phyloP scores from a whole-genome alignment of 768 basidiomycete species.

The Suillus alpinus region DNA sequence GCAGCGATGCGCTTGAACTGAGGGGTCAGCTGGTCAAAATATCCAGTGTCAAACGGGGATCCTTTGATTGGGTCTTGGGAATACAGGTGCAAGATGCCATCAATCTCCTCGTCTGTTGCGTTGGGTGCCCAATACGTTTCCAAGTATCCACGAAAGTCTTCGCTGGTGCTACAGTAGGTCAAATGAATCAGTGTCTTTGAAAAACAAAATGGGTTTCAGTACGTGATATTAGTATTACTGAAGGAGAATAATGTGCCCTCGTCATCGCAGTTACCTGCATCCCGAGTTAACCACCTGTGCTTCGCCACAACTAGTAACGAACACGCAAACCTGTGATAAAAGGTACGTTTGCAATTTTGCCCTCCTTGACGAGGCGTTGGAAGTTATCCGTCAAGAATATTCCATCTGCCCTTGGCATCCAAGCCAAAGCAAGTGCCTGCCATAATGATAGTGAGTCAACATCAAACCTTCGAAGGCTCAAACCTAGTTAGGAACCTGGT shows the following conservation, averaged over 20 bases:
- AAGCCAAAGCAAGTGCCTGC: not conserved
- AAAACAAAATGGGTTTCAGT: not conserved
- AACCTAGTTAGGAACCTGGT: conserved; percentile 29
- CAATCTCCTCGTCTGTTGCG: not conserved
- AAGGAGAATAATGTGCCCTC: not conserved
- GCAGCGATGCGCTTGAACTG: conserved; percentile 39
- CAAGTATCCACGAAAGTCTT: not conserved
- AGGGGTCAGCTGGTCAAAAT: conserved; percentile 20
- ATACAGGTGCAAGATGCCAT: not conserved
- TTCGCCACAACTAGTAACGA: not conserved
- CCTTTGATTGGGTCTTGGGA: conserved; percentile 1
- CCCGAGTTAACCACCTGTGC: not conserved
- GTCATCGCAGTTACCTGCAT: not conserved
- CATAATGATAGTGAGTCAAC: not conserved
- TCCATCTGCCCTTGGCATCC: not conserved
- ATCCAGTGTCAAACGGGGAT: conserved; percentile 26
- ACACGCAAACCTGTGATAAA: not conserved
- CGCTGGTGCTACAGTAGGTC: not conserved
- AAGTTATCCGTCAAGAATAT: not conserved
- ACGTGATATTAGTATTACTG: not conserved
- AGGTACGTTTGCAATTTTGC: not conserved
- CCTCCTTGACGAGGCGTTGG: not conserved
- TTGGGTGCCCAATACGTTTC: not conserved
- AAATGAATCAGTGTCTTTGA: not conserved
- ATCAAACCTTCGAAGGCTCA: not conserved